Evolutionary conservation across 2,329 filamentous ascomycete genomes (phyloP).

Genomic region (Sclerotinia nivalis): DNA sequence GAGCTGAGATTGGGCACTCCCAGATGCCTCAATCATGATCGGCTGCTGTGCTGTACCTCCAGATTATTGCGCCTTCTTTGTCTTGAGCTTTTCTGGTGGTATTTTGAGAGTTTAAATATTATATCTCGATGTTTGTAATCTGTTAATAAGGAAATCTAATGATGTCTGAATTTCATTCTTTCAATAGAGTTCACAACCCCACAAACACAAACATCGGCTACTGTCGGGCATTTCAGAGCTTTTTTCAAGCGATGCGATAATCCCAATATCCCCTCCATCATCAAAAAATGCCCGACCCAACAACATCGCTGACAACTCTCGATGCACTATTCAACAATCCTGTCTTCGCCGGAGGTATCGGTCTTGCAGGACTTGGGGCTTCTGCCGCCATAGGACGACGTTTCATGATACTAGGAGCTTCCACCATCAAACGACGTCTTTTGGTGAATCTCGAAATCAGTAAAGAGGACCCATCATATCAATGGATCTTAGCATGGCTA

Average conservation of each 20-base stretch:
- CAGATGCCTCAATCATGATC: not conserved
- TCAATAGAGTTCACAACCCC: not conserved
- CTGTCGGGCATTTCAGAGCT: not conserved
- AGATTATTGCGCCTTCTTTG: not conserved
- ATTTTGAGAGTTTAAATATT: not conserved
- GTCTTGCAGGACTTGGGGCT: conserved; percentile 85
- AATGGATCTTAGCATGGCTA: conserved; percentile 94
- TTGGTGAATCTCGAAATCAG: conserved; percentile 96
- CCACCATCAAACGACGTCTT: conserved; percentile 77
- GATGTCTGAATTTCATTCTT: not conserved
- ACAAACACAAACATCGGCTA: conserved; percentile 4
- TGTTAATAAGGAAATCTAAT: not conserved
- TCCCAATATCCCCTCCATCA: not conserved
- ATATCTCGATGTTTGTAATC: not conserved
- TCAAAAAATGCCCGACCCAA: conserved; percentile 14
- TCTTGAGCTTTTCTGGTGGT: not conserved
- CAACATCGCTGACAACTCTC: conserved; percentile 47
- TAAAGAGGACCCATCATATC: conserved; percentile 88
- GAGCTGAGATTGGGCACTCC: not conserved
- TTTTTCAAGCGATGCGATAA: conserved; percentile 4
- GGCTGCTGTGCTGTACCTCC: not conserved
- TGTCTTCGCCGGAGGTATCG: conserved; percentile 73
- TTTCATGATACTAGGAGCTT: conserved; percentile 69
- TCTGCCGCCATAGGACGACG: conserved; percentile 78
- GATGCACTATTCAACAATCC: conserved; percentile 64